phyloP scores from a whole-genome alignment of 2,329 filamentous ascomycete genomes.

The Oidium heveae region DNA sequence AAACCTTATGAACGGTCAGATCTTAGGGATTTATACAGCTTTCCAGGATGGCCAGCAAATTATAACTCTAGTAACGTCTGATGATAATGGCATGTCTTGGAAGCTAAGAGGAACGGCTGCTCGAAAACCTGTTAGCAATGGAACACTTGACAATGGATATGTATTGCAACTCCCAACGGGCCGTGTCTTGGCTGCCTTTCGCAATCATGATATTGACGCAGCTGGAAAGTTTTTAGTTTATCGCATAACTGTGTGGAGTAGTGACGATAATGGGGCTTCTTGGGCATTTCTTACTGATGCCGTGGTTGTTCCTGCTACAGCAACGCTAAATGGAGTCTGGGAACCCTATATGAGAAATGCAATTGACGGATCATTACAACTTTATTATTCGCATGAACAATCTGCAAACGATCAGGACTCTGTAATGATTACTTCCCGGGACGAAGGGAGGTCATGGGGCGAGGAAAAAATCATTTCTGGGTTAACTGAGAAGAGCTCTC shows the following conservation, averaged over 20 bases:
- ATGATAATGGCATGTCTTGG: constrained; percentile 1
- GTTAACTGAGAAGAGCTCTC: background rate
- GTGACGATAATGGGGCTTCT: constrained; percentile 1
- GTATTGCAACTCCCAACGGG: constrained; percentile 2
- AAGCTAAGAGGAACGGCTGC: background rate
- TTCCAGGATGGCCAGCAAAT: background rate
- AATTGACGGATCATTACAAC: constrained; percentile 1
- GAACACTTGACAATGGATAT: constrained; percentile 3
- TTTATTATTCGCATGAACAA: constrained; percentile 3
- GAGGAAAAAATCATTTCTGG: constrained; percentile 2
- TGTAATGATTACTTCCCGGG: constrained; percentile 1
- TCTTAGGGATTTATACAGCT: background rate
- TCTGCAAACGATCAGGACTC: constrained; percentile 2
- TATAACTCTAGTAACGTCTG: background rate
- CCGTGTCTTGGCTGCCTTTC: constrained; percentile 2
- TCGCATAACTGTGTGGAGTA: constrained; percentile 1
- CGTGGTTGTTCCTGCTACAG: background rate
- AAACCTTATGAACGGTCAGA: background rate
- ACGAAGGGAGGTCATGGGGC: constrained; percentile 1
- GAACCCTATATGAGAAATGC: constrained; percentile 2
- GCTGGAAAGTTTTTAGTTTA: constrained; percentile 1
- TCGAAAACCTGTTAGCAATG: background rate
- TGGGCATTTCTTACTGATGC: constrained; percentile 2
- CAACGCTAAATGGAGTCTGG: constrained; percentile 2
- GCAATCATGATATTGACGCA: constrained; percentile 1